Evolutionary conservation across 2,329 filamentous ascomycete species (phyloP).

Genomic region (Claviceps sp.): DNA sequence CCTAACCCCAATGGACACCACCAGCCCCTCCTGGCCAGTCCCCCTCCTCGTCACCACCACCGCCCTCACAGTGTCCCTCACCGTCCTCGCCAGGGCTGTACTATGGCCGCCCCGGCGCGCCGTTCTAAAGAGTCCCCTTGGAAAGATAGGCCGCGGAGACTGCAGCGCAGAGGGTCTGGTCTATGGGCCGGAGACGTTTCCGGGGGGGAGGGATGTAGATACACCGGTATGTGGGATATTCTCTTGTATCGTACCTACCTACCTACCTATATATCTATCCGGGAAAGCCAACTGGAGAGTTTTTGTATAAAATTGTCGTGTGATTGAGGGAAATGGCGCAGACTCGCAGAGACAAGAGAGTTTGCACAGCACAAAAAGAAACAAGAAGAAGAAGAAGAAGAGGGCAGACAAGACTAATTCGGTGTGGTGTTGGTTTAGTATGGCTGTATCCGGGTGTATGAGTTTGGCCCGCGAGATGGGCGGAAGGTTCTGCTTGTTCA

Average conservation of each 20-base stretch:
- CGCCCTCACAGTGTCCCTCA: constrained; percentile 26
- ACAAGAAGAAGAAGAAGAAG: no score
- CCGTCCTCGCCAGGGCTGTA: constrained; percentile 19
- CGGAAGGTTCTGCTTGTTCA: constrained; percentile 67
- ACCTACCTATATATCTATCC: no score
- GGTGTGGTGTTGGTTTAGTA: constrained; percentile 29
- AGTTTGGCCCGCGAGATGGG: constrained; percentile 65
- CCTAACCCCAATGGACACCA: neutral
- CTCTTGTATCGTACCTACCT: neutral
- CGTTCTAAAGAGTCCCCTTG: constrained; percentile 32
- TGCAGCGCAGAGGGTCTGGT: constrained; percentile 24
- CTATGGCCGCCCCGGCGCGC: constrained; percentile 27
- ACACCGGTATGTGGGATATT: constrained; percentile 38
- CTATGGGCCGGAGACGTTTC: constrained; percentile 57
- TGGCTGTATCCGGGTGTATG: constrained; percentile 65
- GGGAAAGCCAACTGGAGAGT: no score
- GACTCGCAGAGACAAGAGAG: no score
- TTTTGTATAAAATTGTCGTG: no score
- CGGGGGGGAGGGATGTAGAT: constrained; percentile 58
- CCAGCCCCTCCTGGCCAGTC: neutral
- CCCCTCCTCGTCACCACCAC: constrained; percentile 25
- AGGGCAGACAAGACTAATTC: no score
- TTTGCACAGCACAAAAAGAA: no score
- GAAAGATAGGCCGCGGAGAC: constrained; percentile 16
- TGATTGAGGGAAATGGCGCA: no score